Conservation (phyloP, 1,284 basidiomycete species). For the Leccinum subrobustum region DNA sequence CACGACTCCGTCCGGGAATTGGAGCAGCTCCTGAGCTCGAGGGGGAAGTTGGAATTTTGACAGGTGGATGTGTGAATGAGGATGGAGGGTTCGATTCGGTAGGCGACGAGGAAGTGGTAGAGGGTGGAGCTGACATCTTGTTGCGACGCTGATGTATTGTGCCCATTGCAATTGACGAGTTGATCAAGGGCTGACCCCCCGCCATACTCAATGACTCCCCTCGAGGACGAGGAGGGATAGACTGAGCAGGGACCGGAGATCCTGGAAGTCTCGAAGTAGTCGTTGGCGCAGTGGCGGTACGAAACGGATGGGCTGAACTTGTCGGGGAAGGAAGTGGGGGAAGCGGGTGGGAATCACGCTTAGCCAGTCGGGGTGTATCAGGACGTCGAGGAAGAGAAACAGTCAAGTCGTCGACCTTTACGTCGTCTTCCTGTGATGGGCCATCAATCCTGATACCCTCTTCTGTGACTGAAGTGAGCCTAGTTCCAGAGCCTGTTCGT, state of each 20-base stretch:
- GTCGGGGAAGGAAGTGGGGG: constrained; percentile 61
- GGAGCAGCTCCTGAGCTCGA: constrained; percentile 34
- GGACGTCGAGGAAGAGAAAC: constrained; percentile 30
- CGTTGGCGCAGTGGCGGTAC: constrained; percentile 31
- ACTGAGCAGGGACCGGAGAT: constrained; percentile 43
- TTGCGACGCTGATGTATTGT: constrained; percentile 68
- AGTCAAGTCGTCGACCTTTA: constrained; percentile 26
- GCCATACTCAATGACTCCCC: constrained; percentile 32
- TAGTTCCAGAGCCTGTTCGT: constrained; percentile 55
- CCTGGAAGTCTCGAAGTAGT: constrained; percentile 39
- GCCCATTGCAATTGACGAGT: constrained; percentile 57
- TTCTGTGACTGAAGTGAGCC: constrained; percentile 60
- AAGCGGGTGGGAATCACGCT: constrained; percentile 59
- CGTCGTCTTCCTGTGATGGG: constrained; percentile 25
- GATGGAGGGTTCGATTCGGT: constrained; percentile 53
- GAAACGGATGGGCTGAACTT: constrained; percentile 28
- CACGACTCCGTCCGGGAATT: constrained; percentile 51
- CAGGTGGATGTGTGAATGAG: constrained; percentile 39
- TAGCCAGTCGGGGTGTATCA: constrained; percentile 40
- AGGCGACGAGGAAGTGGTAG: constrained; percentile 52
- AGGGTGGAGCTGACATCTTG: constrained; percentile 59
- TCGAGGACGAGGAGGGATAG: constrained; percentile 48
- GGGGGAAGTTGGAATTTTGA: constrained; percentile 44
- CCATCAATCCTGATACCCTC: constrained; percentile 46
- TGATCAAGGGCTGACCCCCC: constrained; percentile 47